Conservation (phyloP, 1,139 yeast genomes). For the Yamadazyma oceani region DNA sequence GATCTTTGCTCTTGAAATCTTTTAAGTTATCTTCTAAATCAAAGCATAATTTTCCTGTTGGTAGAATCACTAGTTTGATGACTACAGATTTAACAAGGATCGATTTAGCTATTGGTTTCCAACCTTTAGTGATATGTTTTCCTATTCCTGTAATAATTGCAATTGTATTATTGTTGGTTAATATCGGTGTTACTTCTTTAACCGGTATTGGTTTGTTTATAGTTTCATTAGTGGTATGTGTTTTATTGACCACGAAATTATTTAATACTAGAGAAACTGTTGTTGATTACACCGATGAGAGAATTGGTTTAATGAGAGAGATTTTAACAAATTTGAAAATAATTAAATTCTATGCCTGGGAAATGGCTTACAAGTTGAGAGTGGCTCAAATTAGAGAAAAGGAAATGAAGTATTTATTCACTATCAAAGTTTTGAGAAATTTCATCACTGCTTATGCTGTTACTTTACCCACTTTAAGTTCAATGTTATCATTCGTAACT, state of each 20-base stretch:
- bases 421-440: slow-evolving; percentile 45
- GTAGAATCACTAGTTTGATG: slow-evolving; percentile 45
- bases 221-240: slow-evolving; percentile 40
- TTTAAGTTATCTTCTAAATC: slow-evolving; percentile 38
- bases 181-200: slow-evolving; percentile 42
- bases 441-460: slow-evolving; percentile 50
- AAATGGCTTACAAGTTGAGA: slow-evolving; percentile 40
- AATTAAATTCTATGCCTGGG: slow-evolving; percentile 52
- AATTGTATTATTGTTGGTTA: slow-evolving; percentile 32
- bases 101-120: slow-evolving; percentile 48
- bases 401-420: slow-evolving; percentile 44
- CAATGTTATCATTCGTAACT: slow-evolving; percentile 44
- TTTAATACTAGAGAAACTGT: slow-evolving; percentile 39
- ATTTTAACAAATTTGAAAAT: slow-evolving; percentile 42
- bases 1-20: slow-evolving; percentile 38
- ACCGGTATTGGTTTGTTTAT: slow-evolving; percentile 46
- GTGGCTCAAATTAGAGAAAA: slow-evolving; percentile 35
- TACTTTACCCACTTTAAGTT: slow-evolving; percentile 40
- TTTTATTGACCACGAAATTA: slow-evolving; percentile 34
- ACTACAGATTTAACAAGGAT: slow-evolving; percentile 48
- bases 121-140: slow-evolving; percentile 44
- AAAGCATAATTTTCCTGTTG: slow-evolving; percentile 37
- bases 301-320: slow-evolving; percentile 47
- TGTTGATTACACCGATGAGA: slow-evolving; percentile 41
- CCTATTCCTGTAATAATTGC: slow-evolving; percentile 47